Evolutionary conservation across 257 asterid genomes (phyloP).

Genomic region (Petunia axillaris): DNA sequence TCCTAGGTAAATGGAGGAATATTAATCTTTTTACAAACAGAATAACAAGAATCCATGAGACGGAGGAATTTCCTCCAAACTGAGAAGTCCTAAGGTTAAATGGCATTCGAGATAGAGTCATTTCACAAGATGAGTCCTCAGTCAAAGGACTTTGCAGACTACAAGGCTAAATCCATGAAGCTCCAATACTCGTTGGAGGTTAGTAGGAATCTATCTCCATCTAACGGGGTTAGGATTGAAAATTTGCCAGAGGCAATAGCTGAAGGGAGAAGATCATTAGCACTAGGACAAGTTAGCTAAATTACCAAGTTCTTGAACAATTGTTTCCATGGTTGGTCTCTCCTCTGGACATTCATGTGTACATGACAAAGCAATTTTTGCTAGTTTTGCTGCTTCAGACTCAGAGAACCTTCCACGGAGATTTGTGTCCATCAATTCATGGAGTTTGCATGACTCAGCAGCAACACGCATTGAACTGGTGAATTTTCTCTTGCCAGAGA

Average conservation of each 20-base stretch:
- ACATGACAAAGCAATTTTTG: conserved; percentile 60
- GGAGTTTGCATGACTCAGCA: conserved; percentile 55
- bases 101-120: conserved; percentile 28
- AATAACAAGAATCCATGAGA: conserved; percentile 8
- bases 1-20: neutral
- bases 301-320: conserved; percentile 47
- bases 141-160: conserved; percentile 23
- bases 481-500: conserved; percentile 68
- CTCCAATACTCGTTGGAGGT: conserved; percentile 35
- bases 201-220: conserved; percentile 42
- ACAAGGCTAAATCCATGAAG: conserved; percentile 22
- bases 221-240: conserved; percentile 25
- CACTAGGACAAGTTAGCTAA: conserved; percentile 23
- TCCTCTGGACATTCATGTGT: conserved; percentile 73
- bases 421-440: conserved; percentile 63
- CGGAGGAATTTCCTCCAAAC: conserved; percentile 26
- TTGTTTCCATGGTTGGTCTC: conserved; percentile 65
- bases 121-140: conserved; percentile 33
- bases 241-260: conserved; percentile 8
- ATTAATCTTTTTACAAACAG: conserved; percentile 3
- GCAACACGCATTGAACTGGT: conserved; percentile 52
- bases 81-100: neutral
- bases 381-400: conserved; percentile 56
- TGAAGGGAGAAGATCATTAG: conserved; percentile 8
- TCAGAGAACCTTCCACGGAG: conserved; percentile 59